phyloP scores from a whole-genome alignment of 805 yeast genomes.

The Osmozyma mogii region DNA sequence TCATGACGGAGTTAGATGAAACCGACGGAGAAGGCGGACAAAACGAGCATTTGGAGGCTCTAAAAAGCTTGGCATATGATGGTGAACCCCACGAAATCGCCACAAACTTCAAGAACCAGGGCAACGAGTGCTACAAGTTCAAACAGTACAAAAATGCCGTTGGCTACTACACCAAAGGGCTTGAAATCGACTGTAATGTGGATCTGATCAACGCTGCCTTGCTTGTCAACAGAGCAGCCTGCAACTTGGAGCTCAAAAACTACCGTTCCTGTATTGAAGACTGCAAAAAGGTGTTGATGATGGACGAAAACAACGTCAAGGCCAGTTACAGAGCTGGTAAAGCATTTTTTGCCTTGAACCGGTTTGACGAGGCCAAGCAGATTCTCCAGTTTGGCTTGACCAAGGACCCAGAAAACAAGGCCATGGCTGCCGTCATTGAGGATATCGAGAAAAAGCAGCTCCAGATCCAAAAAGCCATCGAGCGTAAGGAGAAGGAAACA shows the following conservation, averaged over 20 bases:
- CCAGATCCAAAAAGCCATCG: constrained; percentile 16
- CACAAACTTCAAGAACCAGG: constrained; percentile 82
- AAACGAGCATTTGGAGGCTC: constrained; percentile 72
- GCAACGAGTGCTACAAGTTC: constrained; percentile 74
- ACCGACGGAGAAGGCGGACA: constrained; percentile 73
- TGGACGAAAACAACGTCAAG: constrained; percentile 67
- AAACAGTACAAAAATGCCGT: constrained; percentile 73
- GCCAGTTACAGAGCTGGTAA: constrained; percentile 81
- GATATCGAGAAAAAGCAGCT: constrained; percentile 34
- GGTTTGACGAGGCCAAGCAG: constrained; percentile 63
- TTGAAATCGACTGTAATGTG: constrained; percentile 60
- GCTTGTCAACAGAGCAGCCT: constrained; percentile 80
- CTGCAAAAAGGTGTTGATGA: constrained; percentile 59
- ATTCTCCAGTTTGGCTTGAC: constrained; percentile 58
- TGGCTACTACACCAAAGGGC: constrained; percentile 70
- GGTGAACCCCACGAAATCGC: constrained; percentile 95
- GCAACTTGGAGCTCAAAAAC: constrained; percentile 79
- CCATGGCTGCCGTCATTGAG: constrained; percentile 40
- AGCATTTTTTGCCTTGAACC: constrained; percentile 65
- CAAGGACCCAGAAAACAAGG: constrained; percentile 51
- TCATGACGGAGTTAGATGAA: constrained; percentile 82
- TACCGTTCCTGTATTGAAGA: constrained; percentile 83
- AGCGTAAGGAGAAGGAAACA: constrained; percentile 26
- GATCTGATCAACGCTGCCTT: constrained; percentile 51
- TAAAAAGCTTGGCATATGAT: constrained; percentile 85